A percentile compares a stretch with the other conserved stretches of the same genome.
Conservation (phyloP, 1,284 basidiomycete genomes). For the Boletus holoroseus region DNA sequence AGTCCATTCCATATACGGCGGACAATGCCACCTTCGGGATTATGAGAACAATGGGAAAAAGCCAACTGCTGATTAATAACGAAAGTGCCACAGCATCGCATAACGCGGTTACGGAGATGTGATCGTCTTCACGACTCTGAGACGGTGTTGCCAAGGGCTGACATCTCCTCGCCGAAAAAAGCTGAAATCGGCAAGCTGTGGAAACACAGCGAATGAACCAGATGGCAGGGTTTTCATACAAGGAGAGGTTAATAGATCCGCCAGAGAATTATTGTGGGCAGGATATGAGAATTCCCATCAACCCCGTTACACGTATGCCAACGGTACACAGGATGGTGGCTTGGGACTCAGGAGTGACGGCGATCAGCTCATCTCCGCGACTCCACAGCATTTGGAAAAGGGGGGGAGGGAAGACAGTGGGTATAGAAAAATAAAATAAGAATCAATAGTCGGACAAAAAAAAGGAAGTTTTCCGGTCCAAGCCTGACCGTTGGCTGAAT, state of each 20-base stretch:
- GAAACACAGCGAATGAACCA: conserved; percentile 2
- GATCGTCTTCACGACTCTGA: conserved; percentile 9
- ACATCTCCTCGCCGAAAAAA: neutral
- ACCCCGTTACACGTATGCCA: conserved; percentile 13
- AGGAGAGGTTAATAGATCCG: conserved; percentile 2
- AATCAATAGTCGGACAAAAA: neutral
- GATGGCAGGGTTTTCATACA: conserved; percentile 1
- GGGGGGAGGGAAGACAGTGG: neutral
- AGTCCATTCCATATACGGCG: conserved; percentile 16
- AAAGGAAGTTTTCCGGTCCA: neutral
- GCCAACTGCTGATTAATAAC: neutral
- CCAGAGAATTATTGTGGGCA: conserved; percentile 4
- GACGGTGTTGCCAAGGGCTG: neutral
- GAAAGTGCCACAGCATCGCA: conserved; percentile 11
- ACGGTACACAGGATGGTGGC: conserved; percentile 11
- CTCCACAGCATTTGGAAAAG: conserved; percentile 17
- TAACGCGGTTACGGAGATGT: conserved; percentile 7
- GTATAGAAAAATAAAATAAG: conserved; percentile 4
- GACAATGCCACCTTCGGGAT: conserved; percentile 22
- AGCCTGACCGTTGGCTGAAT: conserved; percentile 3
- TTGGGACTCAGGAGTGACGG: conserved; percentile 30
- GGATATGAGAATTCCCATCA: conserved; percentile 11
- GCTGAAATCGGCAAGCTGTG: neutral
- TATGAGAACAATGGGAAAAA: conserved; percentile 13
- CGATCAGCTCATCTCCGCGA: conserved; percentile 32